These are phyloP conservation scores for Turritis glabra DNA, from an alignment of 345 rosid genomes.

Conservation along the genomic window DNA sequence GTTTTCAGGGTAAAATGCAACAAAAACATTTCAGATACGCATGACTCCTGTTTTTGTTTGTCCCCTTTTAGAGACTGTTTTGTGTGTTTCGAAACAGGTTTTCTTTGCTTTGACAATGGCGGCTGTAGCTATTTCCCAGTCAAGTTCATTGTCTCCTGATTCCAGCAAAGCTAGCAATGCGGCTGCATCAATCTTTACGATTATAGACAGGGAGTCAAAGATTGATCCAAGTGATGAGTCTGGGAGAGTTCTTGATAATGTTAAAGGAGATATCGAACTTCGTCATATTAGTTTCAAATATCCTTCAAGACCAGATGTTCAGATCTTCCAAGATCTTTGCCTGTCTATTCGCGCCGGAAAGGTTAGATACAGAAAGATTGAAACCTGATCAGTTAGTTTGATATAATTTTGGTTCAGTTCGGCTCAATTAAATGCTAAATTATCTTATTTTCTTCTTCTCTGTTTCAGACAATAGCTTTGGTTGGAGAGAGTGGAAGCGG, in stretches of 20 bases:
- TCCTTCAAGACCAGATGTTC: conserved; percentile 73
- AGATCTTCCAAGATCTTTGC: conserved; percentile 63
- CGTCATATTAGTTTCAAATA: conserved; percentile 68
- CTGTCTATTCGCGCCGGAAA: conserved; percentile 68
- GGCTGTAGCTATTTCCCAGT: conserved; percentile 61
- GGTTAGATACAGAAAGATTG: conserved; percentile 39
- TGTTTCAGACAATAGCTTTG: conserved; percentile 70
- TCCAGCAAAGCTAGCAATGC: conserved; percentile 59
- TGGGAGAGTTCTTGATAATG: conserved; percentile 50
- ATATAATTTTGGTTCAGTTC: not conserved
- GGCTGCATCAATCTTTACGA: conserved; percentile 68
- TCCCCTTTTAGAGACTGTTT: not conserved
- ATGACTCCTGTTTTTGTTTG: not conserved
- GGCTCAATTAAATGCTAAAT: not conserved
- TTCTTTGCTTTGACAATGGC: conserved; percentile 77
- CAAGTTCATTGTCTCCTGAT: conserved; percentile 70
- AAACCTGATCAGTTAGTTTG: not conserved
- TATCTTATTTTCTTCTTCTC: not conserved
- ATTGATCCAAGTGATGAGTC: conserved; percentile 76
- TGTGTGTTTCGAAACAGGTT: conserved; percentile 43
- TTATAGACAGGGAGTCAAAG: conserved; percentile 61
- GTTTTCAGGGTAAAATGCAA: conserved; percentile 53
- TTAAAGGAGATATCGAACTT: conserved; percentile 71
- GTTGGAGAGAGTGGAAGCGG: conserved; percentile 94
- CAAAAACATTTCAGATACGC: not conserved